These are phyloP conservation scores for Leucoagaricus sp. DNA, from an alignment of 1,284 basidiomycete species.

Conservation along the genomic window DNA sequence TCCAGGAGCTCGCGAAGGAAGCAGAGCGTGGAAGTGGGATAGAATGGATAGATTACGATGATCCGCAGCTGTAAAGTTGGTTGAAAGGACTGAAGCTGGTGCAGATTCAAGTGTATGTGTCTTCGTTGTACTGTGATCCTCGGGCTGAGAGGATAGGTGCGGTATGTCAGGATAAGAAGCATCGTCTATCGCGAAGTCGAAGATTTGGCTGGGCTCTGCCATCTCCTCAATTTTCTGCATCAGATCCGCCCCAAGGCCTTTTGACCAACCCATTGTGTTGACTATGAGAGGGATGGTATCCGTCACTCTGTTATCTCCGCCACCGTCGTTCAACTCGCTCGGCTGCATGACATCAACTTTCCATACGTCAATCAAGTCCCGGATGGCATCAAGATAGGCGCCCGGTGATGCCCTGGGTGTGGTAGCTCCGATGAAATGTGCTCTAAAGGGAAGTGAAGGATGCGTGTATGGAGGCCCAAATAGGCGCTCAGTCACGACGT, in stretches of 20 bases:
- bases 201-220: conserved; percentile 66
- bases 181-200: conserved; percentile 44
- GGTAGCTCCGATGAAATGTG: conserved; percentile 83
- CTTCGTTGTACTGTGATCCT: not conserved
- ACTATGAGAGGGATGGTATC: conserved; percentile 83
- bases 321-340: conserved; percentile 20
- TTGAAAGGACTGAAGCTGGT: conserved; percentile 30
- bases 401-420: conserved; percentile 80
- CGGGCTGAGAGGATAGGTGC: not conserved
- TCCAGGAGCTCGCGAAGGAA: conserved; percentile 34
- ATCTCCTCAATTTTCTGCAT: conserved; percentile 69
- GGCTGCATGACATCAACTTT: conserved; percentile 61
- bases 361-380: conserved; percentile 72
- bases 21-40: conserved; percentile 82
- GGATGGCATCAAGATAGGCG: conserved; percentile 76
- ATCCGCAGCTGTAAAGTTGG: conserved; percentile 71
- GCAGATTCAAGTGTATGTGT: conserved; percentile 40
- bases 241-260: conserved; percentile 90
- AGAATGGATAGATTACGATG: conserved; percentile 72
- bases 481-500: conserved; percentile 65
- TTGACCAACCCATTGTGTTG: conserved; percentile 97
- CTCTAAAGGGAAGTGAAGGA: conserved; percentile 65
- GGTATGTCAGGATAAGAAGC: not conserved
- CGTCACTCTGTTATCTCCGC: conserved; percentile 37
- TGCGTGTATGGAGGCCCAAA: conserved; percentile 90